phyloP scores from a whole-genome alignment of 441 rosid species.

The Theobroma grandiflorum region DNA sequence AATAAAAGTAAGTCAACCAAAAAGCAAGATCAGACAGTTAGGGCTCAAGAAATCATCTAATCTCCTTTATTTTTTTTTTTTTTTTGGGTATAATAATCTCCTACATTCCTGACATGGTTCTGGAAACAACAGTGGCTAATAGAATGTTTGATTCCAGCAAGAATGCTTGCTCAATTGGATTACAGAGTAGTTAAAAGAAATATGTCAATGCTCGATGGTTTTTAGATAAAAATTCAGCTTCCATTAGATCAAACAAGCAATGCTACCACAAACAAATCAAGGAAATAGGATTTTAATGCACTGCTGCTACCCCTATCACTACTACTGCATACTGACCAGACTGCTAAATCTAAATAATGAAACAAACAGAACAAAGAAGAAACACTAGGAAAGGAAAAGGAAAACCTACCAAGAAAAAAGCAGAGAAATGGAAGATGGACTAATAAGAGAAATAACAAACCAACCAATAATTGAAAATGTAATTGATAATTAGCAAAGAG shows the following conservation, averaged over 20 bases:
- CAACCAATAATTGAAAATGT: background rate
- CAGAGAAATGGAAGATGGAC: conserved; percentile 8
- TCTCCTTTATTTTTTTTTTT: background rate
- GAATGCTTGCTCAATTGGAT: background rate
- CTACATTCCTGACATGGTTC: background rate
- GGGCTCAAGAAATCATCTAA: background rate
- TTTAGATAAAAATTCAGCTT: background rate
- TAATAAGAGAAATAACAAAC: conserved; percentile 3
- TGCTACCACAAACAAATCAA: background rate
- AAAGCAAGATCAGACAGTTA: too few relatives aligned
- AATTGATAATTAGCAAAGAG: conserved; percentile 10
- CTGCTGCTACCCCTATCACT: background rate
- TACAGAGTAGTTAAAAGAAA: background rate
- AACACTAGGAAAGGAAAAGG: background rate
- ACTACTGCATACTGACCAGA: background rate
- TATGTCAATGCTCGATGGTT: background rate
- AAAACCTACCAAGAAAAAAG: background rate
- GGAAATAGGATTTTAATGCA: background rate
- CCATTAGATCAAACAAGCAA: background rate
- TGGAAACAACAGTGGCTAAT: background rate
- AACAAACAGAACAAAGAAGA: conserved; percentile 2
- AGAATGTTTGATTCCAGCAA: background rate
- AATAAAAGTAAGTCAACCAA: background rate
- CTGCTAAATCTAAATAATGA: background rate
- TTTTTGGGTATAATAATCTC: conserved; percentile 1